Evolutionary conservation across 805 yeast species (phyloP).

Genomic region (Ascoidea asiatica): DNA sequence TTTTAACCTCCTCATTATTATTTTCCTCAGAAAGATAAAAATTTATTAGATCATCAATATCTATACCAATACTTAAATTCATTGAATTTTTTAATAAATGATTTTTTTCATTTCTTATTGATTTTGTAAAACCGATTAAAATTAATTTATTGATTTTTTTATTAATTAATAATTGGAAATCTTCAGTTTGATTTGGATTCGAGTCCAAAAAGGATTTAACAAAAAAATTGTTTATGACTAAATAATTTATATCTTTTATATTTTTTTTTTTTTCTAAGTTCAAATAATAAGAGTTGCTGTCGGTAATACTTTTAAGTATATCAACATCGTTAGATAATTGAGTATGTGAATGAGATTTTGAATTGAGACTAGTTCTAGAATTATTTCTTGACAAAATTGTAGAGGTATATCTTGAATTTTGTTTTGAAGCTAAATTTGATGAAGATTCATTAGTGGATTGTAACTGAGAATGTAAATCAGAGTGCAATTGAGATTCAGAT

Average conservation of each 20-base stretch:
- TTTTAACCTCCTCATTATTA: neutral
- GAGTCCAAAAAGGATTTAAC: neutral
- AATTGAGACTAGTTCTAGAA: neutral
- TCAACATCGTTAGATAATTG: neutral
- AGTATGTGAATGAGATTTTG: too few species aligned
- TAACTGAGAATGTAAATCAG: too few species aligned
- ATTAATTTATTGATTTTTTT: constrained; percentile 5
- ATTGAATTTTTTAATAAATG: neutral
- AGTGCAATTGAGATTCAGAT: too few species aligned
- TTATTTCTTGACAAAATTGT: neutral
- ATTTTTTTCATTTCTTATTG: neutral
- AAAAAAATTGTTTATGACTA: neutral
- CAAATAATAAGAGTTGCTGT: too few species aligned
- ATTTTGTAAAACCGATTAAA: neutral
- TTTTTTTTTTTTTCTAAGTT: neutral
- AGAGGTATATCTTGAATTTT: too few species aligned
- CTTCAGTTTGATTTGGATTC: neutral
- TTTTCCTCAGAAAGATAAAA: neutral
- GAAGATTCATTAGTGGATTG: too few species aligned
- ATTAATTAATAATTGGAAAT: constrained; percentile 7
- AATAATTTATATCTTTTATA: too few species aligned
- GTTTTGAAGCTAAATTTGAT: too few species aligned
- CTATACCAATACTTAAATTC: neutral
- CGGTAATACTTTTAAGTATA: neutral
- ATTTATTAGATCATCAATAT: neutral